A percentile compares a stretch with the other conserved stretches of the same genome.
These are phyloP conservation scores for Nemophila menziesii DNA, from an alignment of 257 asterid species.

Conservation along the genomic window DNA sequence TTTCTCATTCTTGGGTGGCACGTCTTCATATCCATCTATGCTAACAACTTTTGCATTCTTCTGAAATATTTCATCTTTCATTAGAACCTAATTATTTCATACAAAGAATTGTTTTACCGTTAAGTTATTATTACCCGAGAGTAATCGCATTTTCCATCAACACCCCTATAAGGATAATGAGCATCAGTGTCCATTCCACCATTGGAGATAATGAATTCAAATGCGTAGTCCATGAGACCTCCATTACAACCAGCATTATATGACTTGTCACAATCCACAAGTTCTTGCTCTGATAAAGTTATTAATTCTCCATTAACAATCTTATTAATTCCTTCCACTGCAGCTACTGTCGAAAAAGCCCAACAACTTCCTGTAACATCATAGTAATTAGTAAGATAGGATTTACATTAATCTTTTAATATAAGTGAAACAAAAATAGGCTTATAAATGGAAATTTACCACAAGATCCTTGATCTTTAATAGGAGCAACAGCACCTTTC, in stretches of 20 bases:
- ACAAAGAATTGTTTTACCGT: no score
- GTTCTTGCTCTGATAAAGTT: conserved; percentile 60
- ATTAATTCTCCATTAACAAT: conserved; percentile 51
- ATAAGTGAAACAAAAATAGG: not conserved
- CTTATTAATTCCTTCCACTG: conserved; percentile 54
- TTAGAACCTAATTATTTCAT: not conserved
- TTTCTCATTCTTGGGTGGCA: conserved; percentile 44
- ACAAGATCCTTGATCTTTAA: conserved; percentile 58
- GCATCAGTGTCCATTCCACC: conserved; percentile 75
- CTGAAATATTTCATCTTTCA: conserved; percentile 21
- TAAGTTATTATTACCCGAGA: conserved; percentile 34
- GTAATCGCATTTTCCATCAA: conserved; percentile 46
- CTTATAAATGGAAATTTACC: conserved; percentile 20
- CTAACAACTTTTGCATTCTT: conserved; percentile 58
- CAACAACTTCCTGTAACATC: conserved; percentile 51
- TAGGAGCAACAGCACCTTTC: conserved; percentile 52
- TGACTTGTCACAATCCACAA: conserved; percentile 52
- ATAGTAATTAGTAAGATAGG: not conserved
- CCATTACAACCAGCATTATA: conserved; percentile 62
- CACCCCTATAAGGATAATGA: conserved; percentile 63
- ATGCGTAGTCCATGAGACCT: conserved; percentile 77
- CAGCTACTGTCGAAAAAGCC: conserved; percentile 74
- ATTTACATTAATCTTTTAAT: not conserved
- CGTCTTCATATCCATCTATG: conserved; percentile 77
- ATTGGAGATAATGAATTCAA: conserved; percentile 49